Base-by-base conservation (phyloP, 148 eudicot genomes). In the Pharnaceum exiguum region DNA sequence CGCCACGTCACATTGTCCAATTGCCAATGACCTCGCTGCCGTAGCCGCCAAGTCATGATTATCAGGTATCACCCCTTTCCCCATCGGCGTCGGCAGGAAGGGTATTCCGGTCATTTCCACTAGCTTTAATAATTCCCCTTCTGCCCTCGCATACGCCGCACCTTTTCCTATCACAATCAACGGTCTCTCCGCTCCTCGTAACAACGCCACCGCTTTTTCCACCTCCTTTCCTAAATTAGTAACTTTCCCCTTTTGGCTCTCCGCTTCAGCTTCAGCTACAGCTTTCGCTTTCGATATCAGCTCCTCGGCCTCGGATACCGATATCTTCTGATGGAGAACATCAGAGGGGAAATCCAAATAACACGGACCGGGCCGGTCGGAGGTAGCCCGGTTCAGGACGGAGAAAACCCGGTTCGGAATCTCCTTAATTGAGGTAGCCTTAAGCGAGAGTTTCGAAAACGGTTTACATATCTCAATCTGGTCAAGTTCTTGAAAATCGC, bases 41-140 rank as follows among this genome's bases (percentile, higher is more conserved):
- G 95, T 88, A 0, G 99, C 96, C 0, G 99, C 96, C 31, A 93
- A 60, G 27, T 85, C 89, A 45, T 93, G 99, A 4, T 64, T 71
- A 31, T 93, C 99, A 0, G 96, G 79, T n/a, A 93, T 26, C 71
- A 93, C 69, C 0, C 99, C 99, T 75, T 93, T 93, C 49, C 95
- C 99, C 99, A 93, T 93, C 0, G 99, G 99, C 2, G 99, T 93
- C 0, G 99, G 95, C 72, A 93, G 60, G 64, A 93, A 93, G 17
- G 99, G 96, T 31, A 93, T 85, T 27, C 96, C 95, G 13, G 99
- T 93, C 25, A 28, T 58, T 27, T 85, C 96, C 22, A 93, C 89
- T 3, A 93, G 33, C 11, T 75, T 77, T 59, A 29, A 76, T 56
- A 88, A 11, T 26, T 62, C 77, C 23, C 55, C 46, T 51, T 93